These are phyloP conservation scores for Lanmaoa rubissima DNA, from an alignment of 768 basidiomycete species.

Conservation along the genomic window DNA sequence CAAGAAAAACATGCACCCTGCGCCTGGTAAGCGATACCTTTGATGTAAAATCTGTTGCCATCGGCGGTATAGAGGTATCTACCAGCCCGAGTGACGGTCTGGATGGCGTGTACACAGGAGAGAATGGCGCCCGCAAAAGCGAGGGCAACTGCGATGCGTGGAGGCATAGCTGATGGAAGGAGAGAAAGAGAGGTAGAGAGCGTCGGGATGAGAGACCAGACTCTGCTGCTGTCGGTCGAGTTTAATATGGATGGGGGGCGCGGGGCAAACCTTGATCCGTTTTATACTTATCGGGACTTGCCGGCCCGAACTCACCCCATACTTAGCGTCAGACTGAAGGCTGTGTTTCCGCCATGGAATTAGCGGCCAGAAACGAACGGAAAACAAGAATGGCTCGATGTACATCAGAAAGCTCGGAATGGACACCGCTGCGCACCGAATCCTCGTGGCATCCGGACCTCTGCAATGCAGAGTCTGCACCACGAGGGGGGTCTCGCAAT, in stretches of 20 bases:
- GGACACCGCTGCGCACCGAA: no score
- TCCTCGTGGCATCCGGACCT: no score
- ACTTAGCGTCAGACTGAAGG: no score
- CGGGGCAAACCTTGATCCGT: slow-evolving; percentile 2
- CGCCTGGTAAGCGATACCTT: slow-evolving; percentile 81
- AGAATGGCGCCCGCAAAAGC: slow-evolving; percentile 41
- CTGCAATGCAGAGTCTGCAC: no score
- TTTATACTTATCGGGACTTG: neutral
- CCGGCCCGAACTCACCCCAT: neutral
- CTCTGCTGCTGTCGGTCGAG: neutral
- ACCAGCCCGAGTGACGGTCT: slow-evolving; percentile 65
- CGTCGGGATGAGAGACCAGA: neutral
- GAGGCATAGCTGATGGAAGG: slow-evolving; percentile 27
- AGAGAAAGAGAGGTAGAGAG: slow-evolving; percentile 9
- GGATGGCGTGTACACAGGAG: slow-evolving; percentile 62
- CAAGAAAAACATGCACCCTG: slow-evolving; percentile 50
- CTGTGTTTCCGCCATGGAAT: no score
- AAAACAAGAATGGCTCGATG: no score
- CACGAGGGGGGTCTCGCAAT: no score
- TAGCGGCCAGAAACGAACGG: no score
- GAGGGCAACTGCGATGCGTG: slow-evolving; percentile 27
- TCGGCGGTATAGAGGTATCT: slow-evolving; percentile 78
- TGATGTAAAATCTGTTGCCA: slow-evolving; percentile 83
- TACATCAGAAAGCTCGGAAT: no score
- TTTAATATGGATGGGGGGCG: neutral